Evolutionary conservation across 2,329 filamentous ascomycete species (phyloP).

Genomic region (Botrytis elliptica): DNA sequence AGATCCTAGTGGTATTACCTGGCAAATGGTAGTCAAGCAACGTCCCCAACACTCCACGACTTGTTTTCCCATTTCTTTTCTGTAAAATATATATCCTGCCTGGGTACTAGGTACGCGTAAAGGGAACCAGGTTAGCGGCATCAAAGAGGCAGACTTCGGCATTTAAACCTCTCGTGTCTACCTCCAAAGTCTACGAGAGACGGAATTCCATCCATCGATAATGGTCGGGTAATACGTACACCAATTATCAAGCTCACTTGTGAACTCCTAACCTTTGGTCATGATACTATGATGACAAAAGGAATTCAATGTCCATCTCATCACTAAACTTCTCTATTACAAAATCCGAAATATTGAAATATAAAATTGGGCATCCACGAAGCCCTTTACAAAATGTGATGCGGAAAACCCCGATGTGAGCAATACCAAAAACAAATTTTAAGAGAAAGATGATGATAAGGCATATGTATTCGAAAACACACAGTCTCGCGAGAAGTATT

Average conservation of each 20-base stretch:
- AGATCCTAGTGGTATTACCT: neutral
- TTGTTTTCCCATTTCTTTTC: neutral
- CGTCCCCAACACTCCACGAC: neutral
- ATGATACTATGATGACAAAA: neutral
- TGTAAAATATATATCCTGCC: neutral
- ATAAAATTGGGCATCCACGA: neutral
- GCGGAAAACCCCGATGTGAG: neutral
- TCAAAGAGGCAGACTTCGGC: neutral
- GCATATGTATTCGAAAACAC: neutral
- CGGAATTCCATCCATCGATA: neutral
- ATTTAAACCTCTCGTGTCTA: neutral
- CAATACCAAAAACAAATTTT: neutral
- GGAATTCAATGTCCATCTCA: fast-evolving
- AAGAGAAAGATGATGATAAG: neutral
- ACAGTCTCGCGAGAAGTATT: neutral
- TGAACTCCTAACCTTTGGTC: neutral
- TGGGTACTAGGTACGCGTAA: fast-evolving
- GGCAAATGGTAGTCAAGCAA: neutral
- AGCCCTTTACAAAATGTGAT: fast-evolving
- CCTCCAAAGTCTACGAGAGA: neutral
- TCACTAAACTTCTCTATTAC: neutral
- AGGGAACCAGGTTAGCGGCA: neutral
- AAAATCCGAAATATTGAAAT: neutral
- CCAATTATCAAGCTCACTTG: too few relatives aligned
- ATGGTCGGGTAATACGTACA: too few relatives aligned